Evolutionary conservation across 2,329 filamentous ascomycete genomes (phyloP).

Genomic region (Thelonectria blattea): DNA sequence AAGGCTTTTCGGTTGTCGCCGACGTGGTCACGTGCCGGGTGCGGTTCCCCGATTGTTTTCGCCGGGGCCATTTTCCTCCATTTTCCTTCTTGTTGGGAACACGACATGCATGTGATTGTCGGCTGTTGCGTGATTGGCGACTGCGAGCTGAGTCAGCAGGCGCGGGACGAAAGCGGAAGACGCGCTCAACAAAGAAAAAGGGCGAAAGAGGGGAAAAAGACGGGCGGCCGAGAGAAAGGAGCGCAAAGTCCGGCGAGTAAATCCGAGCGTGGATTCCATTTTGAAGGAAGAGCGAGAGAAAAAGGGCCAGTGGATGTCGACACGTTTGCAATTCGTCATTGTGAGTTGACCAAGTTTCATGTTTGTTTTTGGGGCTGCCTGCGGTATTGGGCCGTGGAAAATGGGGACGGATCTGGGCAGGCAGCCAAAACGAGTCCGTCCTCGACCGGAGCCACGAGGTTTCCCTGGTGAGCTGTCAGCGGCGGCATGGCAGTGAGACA

Average conservation of each 20-base stretch:
- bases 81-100: slow-evolving; percentile 12
- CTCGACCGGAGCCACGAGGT: neutral
- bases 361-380: neutral
- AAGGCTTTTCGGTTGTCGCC: slow-evolving; percentile 4
- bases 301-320: slow-evolving; percentile 12
- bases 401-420: neutral
- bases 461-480: neutral
- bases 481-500: slow-evolving; percentile 12
- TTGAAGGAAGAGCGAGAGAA: too few species aligned
- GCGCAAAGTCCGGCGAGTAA: slow-evolving; percentile 9
- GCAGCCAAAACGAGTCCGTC: neutral
- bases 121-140: slow-evolving; percentile 11
- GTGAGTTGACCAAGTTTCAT: slow-evolving; percentile 3
- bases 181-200: slow-evolving; percentile 13
- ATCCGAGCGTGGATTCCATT: slow-evolving; percentile 7
- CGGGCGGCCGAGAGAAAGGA: slow-evolving; percentile 1
- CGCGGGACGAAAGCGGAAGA: slow-evolving; percentile 4
- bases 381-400: too few species aligned
- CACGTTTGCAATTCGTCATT: slow-evolving; percentile 19
- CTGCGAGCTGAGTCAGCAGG: slow-evolving; percentile 6
- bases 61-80: neutral
- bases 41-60: neutral
- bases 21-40: slow-evolving; percentile 16
- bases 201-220: too few species aligned
- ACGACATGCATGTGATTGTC: slow-evolving; percentile 11